These are phyloP conservation scores for Pyrenophora graminea DNA, from an alignment of 2,329 filamentous ascomycete genomes.

Conservation along the genomic window DNA sequence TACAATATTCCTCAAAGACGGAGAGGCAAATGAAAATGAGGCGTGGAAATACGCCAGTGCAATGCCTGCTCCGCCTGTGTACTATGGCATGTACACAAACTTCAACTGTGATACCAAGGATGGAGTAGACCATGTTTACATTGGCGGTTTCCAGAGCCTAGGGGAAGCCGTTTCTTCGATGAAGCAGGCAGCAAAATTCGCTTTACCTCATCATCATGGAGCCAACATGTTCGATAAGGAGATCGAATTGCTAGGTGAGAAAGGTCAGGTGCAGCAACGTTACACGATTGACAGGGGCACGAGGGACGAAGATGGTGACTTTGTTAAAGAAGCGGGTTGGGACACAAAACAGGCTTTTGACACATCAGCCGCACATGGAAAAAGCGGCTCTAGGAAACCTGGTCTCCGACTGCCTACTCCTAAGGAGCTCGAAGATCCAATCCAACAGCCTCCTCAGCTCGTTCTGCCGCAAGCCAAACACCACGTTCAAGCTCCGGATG, in stretches of 20 bases:
- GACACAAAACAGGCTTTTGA: not conserved
- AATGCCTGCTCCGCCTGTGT: not conserved
- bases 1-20: not conserved
- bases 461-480: not conserved
- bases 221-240: not conserved
- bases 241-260: constrained; percentile 5
- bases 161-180: constrained; percentile 7
- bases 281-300: constrained; percentile 2
- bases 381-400: not conserved
- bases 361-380: not conserved
- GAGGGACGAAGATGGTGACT: not conserved
- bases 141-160: constrained; percentile 1
- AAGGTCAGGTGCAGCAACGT: not conserved
- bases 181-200: not conserved
- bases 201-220: not conserved
- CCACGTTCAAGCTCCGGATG: not conserved
- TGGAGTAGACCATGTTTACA: not conserved
- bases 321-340: constrained; percentile 1
- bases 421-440: not conserved
- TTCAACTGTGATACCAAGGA: not conserved
- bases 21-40: not conserved
- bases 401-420: not conserved
- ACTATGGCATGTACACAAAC: constrained; percentile 7
- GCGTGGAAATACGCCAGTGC: not conserved
- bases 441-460: not conserved